A percentile compares a stretch with the other conserved stretches of the same genome.
Conservation (phyloP, 371 early-diverging fungal genomes). For the Rhizopus microsporus region DNA sequence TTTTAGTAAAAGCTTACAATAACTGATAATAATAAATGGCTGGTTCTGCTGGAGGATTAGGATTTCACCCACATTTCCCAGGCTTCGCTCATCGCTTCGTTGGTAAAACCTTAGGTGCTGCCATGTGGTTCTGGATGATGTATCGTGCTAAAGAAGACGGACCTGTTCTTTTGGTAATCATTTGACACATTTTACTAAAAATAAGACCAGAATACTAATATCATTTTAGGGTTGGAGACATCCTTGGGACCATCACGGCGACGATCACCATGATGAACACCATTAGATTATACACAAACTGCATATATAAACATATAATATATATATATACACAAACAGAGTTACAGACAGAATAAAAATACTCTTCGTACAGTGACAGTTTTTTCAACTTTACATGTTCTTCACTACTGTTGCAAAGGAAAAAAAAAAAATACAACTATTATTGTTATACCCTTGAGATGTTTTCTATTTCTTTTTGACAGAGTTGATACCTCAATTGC, state of each 20-base stretch:
- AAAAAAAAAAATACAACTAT: too few species aligned
- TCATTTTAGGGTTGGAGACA: conserved; percentile 61
- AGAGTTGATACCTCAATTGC: too few species aligned
- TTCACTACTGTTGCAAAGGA: too few species aligned
- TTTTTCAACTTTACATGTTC: too few species aligned
- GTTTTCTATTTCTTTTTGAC: too few species aligned
- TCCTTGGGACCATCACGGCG: conserved; percentile 72
- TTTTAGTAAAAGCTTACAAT: conserved; percentile 9
- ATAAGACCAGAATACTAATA: neutral
- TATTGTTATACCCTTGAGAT: too few species aligned
- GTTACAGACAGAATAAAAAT: neutral
- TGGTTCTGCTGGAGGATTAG: conserved; percentile 46
- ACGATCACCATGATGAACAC: conserved; percentile 53
- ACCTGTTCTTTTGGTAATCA: conserved; percentile 67
- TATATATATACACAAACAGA: neutral
- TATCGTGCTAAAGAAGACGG: conserved; percentile 84
- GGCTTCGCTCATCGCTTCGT: conserved; percentile 50
- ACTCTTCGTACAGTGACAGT: too few species aligned
- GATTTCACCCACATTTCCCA: conserved; percentile 54
- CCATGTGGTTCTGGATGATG: conserved; percentile 90
- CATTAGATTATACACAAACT: conserved; percentile 25
- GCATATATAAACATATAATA: neutral
- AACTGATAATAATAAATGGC: conserved; percentile 29
- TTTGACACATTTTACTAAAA: neutral
- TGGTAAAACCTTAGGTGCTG: conserved; percentile 65